Evolutionary conservation across 2,329 filamentous ascomycete genomes (phyloP).

Genomic region (Metarhizium album): DNA sequence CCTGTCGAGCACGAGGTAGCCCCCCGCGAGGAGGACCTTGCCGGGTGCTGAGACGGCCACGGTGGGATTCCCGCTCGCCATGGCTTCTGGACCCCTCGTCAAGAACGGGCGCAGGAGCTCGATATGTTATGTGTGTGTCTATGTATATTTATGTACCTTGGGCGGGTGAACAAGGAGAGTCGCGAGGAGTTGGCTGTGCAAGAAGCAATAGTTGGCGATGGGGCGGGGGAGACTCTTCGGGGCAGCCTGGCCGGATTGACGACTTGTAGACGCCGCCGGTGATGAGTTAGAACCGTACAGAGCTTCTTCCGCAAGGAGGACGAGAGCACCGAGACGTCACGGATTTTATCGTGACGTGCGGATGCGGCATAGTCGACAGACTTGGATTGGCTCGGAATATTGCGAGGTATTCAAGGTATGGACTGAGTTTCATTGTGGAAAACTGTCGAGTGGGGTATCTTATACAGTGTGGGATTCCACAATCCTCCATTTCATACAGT

Average conservation of each 20-base stretch:
- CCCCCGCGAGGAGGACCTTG: slow-evolving; percentile 89
- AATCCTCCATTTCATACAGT: not conserved
- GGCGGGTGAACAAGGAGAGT: no score
- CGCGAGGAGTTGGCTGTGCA: no score
- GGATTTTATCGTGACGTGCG: not conserved
- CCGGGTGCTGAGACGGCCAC: slow-evolving; percentile 78
- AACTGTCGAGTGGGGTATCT: not conserved
- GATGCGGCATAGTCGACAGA: slow-evolving; percentile 4
- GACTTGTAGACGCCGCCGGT: no score
- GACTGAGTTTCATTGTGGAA: not conserved
- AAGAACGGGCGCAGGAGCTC: no score
- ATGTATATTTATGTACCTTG: no score
- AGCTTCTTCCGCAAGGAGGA: not conserved
- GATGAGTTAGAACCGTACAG: not conserved
- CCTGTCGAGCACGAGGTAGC: slow-evolving; percentile 88
- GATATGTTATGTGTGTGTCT: no score
- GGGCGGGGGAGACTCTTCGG: not conserved
- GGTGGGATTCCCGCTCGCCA: slow-evolving; percentile 20
- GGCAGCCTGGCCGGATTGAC: no score
- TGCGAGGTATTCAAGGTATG: not conserved
- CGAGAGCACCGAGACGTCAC: not conserved
- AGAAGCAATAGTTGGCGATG: not conserved
- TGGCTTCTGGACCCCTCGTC: no score
- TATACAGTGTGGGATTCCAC: not conserved
- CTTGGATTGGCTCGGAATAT: not conserved